These are phyloP conservation scores for Aureobasidium sp. DNA, from an alignment of 2,329 filamentous ascomycete genomes.

Conservation along the genomic window DNA sequence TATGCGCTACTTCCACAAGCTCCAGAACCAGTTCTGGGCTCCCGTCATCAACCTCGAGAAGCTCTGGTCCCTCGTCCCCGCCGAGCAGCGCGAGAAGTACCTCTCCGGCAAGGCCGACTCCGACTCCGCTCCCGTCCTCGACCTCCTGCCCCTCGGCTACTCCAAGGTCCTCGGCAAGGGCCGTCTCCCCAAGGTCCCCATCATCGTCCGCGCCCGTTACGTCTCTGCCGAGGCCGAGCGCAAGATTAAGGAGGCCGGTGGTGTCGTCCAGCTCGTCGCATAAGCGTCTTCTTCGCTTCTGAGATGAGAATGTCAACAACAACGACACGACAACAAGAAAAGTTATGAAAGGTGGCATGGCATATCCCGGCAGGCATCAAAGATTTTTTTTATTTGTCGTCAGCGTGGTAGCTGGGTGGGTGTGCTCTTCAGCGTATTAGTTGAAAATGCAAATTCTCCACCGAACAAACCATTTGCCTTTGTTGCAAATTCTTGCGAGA, in stretches of 20 bases:
- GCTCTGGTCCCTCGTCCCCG: conserved; percentile 93
- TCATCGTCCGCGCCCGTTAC: conserved; percentile 92
- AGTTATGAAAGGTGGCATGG: conserved; percentile 15
- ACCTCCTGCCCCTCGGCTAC: conserved; percentile 95
- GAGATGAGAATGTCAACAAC: not conserved
- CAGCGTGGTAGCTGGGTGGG: conserved; percentile 16
- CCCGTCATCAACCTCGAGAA: conserved; percentile 32
- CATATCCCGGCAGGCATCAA: conserved; percentile 8
- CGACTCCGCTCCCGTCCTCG: conserved; percentile 93
- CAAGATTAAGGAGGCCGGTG: conserved; percentile 98
- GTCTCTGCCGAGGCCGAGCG: conserved; percentile 93
- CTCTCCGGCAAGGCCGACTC: conserved; percentile 73
- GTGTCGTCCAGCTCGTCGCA: conserved; percentile 91
- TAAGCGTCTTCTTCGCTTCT: conserved; percentile 44
- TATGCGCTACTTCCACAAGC: conserved; percentile 77
- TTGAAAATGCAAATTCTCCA: conserved; percentile 16
- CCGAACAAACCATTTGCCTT: conserved; percentile 15
- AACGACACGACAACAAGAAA: not conserved
- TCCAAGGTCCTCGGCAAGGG: conserved; percentile 99
- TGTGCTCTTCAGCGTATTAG: conserved; percentile 15
- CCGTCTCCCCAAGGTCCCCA: conserved; percentile 82
- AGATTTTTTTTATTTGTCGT: conserved; percentile 8
- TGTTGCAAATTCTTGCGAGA: conserved; percentile 5
- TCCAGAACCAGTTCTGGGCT: conserved; percentile 68
- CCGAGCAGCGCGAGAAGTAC: conserved; percentile 90